These are phyloP conservation scores for Panaeolus cyanescens DNA, from an alignment of 768 basidiomycete species.

Conservation along the genomic window DNA sequence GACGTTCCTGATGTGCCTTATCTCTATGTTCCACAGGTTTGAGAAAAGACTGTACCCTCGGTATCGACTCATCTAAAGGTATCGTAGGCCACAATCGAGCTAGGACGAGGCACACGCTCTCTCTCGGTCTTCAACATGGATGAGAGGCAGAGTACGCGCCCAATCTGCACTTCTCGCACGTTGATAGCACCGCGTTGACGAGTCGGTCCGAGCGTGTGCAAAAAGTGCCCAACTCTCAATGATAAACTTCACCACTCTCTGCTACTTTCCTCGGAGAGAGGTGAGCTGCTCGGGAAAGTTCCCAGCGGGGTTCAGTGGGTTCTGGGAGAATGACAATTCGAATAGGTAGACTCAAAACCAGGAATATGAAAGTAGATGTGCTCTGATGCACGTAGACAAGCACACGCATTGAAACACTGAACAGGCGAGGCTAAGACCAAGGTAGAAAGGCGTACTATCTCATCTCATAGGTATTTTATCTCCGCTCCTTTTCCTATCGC, in stretches of 20 bases:
- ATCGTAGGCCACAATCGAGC: not conserved
- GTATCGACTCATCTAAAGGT: not conserved
- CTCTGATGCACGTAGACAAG: not conserved
- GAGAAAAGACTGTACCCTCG: conserved; percentile 3
- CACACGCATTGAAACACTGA: not conserved
- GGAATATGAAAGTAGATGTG: not conserved
- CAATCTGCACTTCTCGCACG: too few species aligned
- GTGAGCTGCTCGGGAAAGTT: not conserved
- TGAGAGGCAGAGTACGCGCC: not conserved
- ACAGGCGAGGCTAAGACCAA: not conserved
- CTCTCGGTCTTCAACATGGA: not conserved
- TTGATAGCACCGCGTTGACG: not conserved
- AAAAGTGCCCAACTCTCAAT: not conserved
- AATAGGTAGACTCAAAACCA: not conserved
- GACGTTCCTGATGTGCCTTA: not conserved
- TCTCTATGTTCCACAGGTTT: not conserved
- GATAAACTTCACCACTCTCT: not conserved
- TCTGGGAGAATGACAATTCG: not conserved
- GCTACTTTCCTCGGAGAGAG: not conserved
- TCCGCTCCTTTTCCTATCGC: not conserved
- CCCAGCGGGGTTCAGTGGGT: not conserved
- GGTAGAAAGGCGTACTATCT: not conserved
- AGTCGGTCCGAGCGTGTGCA: not conserved
- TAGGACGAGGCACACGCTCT: not conserved
- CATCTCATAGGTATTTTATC: not conserved